Evolutionary conservation across 108 stramenopile species (phyloP).

Genomic region (Mayamaea pseudoterrestris): DNA sequence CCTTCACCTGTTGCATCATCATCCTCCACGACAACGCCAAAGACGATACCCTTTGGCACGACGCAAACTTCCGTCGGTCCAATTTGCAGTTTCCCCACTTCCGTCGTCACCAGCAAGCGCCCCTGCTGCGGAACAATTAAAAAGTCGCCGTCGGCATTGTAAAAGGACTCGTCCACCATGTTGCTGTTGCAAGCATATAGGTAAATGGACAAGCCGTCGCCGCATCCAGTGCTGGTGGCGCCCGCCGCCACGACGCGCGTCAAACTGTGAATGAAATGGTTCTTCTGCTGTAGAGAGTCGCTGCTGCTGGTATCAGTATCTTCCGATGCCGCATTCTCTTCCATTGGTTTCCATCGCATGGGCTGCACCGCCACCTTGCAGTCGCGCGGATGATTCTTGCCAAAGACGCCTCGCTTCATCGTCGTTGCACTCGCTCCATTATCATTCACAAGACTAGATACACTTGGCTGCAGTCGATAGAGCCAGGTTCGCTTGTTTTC

Average conservation of each 20-base stretch:
- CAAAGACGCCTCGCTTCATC: slow-evolving; percentile 23
- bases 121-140: slow-evolving; percentile 81
- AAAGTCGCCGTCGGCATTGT: slow-evolving; percentile 88
- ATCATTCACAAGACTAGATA: slow-evolving; percentile 9
- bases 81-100: slow-evolving; percentile 62
- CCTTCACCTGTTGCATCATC: no score
- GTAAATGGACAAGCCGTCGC: slow-evolving; percentile 72
- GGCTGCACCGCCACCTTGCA: slow-evolving; percentile 60
- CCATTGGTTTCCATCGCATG: slow-evolving; percentile 73
- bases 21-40: slow-evolving; percentile 31
- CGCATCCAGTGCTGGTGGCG: slow-evolving; percentile 41
- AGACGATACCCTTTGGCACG: slow-evolving; percentile 80
- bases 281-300: neutral
- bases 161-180: slow-evolving; percentile 37
- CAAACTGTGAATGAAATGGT: slow-evolving; percentile 59
- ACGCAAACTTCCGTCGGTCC: slow-evolving; percentile 72
- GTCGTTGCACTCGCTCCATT: neutral
- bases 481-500: slow-evolving; percentile 74
- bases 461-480: slow-evolving; percentile 70
- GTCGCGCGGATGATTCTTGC: slow-evolving; percentile 18
- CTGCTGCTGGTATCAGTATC: slow-evolving; percentile 9
- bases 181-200: slow-evolving; percentile 49
- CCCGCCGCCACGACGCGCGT: slow-evolving; percentile 46
- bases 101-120: slow-evolving; percentile 60
- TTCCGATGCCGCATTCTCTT: neutral